Base-by-base conservation (phyloP, 805 yeast genomes). In the Hanseniaspora meyeri region DNA sequence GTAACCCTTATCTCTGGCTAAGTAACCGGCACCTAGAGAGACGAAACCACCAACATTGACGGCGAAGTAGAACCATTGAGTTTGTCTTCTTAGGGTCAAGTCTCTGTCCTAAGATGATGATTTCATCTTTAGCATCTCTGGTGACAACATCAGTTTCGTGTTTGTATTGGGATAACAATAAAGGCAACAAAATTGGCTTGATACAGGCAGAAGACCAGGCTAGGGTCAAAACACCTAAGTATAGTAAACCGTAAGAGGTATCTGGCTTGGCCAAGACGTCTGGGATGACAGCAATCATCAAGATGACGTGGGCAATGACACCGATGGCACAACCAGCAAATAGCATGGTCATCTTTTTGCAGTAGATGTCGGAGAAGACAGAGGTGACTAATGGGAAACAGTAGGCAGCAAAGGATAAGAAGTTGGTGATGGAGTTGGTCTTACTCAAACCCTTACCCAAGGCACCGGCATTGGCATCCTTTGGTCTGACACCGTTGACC, bases 171-270 rank as follows among this genome's bases (percentile, higher is more conserved):
- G 88, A 90, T 66, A 86, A 80, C 65, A 86, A 74, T 31, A 67
- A 69, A 4, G 88, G 79, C 34, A 85, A 81, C 73, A 65, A 59
- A 63, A 85, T 85, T 45, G 89, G 75, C 67, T 86, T 86, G 66
- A 86, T 85, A 62, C 88, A 84, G 64, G 93, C 93, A 39, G 93
- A 82, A 43, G 87, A 91, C 42, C 83, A 62, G 62, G 91, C 91
- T 63, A 86, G 78, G 52, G 80, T 65, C 58, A 72, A 59, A 51
- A 72, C 69, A 34, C 73, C 60, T n/a, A 66, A 65, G 57, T 72
- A 64, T 27, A 80, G 78, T 43, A 91, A 90, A 60, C 82, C 88
- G 55, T 80, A 66, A 36, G 86, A 79, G 34, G 80, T 77, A 20
- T 72, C 72, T 45, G 68, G 68, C 29, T 68, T 66, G 39, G 78